Evolutionary conservation across 805 yeast species (phyloP).

Genomic region (Candida qinlingensis): DNA sequence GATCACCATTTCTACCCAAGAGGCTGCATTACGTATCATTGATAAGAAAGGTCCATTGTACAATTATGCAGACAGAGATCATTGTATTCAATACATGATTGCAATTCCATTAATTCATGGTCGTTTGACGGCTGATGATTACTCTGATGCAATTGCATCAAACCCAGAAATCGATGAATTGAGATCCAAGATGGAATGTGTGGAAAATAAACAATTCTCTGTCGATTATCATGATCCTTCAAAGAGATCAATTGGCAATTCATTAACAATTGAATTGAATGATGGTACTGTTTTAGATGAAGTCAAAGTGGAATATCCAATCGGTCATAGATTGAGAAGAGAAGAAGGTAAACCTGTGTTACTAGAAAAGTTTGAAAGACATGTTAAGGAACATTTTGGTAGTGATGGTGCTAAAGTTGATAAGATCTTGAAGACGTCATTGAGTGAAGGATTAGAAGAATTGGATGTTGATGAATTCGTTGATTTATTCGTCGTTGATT

Average conservation of each 20-base stretch:
- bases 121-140: conserved; percentile 52
- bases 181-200: conserved; percentile 50
- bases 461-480: conserved; percentile 45
- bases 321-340: conserved; percentile 55
- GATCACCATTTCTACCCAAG: conserved; percentile 50
- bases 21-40: conserved; percentile 55
- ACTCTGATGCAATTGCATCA: conserved; percentile 44
- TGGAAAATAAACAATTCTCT: conserved; percentile 43
- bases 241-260: conserved; percentile 55
- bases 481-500: conserved; percentile 29
- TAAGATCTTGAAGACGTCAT: conserved; percentile 33
- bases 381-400: conserved; percentile 39
- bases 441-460: conserved; percentile 30
- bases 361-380: conserved; percentile 45
- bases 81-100: conserved; percentile 60
- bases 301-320: conserved; percentile 49
- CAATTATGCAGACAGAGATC: conserved; percentile 63
- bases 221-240: conserved; percentile 50
- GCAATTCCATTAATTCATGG: conserved; percentile 54
- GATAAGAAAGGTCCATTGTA: conserved; percentile 55
- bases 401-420: conserved; percentile 30
- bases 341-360: conserved; percentile 55
- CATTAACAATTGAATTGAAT: conserved; percentile 42
- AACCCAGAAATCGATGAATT: conserved; percentile 48
- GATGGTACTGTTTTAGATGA: conserved; percentile 52